A percentile compares a stretch with the other conserved stretches of the same genome.
phyloP scores from a whole-genome alignment of 176 grass and related monocot genomes.

The Guadua angustifolia region DNA sequence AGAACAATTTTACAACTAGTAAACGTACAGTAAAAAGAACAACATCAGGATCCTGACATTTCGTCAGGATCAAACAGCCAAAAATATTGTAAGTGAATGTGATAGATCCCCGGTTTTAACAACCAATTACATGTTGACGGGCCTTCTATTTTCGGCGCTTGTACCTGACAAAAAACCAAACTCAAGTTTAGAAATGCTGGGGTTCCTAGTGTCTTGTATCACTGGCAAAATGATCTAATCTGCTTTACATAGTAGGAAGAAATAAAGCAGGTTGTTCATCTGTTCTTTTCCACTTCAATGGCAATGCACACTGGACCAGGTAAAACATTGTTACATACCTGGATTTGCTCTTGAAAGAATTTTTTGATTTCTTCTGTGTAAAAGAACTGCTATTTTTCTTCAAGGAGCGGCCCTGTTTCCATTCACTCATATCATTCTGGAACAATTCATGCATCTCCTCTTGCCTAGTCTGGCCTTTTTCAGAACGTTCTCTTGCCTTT shows the following conservation, averaged over 20 bases:
- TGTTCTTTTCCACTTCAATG: not conserved
- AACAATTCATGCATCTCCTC: slow-evolving; percentile 93
- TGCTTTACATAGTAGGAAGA: not conserved
- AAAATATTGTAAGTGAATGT: slow-evolving; percentile 31
- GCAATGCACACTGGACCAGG: not conserved
- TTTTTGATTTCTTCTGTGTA: slow-evolving; percentile 62
- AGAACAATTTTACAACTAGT: slow-evolving; percentile 16
- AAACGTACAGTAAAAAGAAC: not conserved
- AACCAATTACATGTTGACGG: not conserved
- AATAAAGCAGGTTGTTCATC: not conserved
- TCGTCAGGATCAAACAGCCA: not conserved
- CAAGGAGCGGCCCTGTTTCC: slow-evolving; percentile 61
- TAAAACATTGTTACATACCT: slow-evolving; percentile 60
- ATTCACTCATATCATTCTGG: slow-evolving; percentile 90
- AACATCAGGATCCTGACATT: slow-evolving; percentile 11
- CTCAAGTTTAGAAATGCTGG: not conserved
- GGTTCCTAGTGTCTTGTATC: not conserved
- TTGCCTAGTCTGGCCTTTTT: slow-evolving; percentile 57
- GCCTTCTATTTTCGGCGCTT: slow-evolving; percentile 57
- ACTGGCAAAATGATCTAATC: slow-evolving; percentile 1
- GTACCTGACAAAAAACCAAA: slow-evolving; percentile 37
- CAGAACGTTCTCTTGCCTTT: slow-evolving; percentile 54
- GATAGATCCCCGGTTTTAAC: not conserved
- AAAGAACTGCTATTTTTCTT: slow-evolving; percentile 57
- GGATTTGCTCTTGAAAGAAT: slow-evolving; percentile 92